phyloP scores from a whole-genome alignment of 257 asterid genomes.

The Jacaranda copaia region DNA sequence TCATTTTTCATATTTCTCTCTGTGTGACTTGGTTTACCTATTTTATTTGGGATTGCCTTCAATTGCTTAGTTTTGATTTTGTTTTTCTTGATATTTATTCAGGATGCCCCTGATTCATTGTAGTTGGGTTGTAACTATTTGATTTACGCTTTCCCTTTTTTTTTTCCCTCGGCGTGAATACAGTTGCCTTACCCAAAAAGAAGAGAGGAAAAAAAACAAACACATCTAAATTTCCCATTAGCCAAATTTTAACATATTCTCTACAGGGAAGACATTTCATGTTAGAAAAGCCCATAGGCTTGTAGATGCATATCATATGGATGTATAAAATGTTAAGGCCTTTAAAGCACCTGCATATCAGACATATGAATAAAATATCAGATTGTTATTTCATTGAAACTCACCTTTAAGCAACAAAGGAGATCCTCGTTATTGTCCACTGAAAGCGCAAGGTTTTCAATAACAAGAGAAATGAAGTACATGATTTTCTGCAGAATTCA shows the following conservation, averaged over 20 bases:
- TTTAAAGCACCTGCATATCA: constrained; percentile 13
- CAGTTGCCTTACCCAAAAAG: neutral
- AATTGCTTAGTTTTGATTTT: neutral
- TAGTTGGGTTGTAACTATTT: constrained; percentile 15
- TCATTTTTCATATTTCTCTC: neutral
- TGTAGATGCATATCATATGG: constrained; percentile 3
- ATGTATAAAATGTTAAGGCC: constrained; percentile 22
- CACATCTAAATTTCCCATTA: neutral
- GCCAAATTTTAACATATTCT: constrained; percentile 15
- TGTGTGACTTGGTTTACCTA: neutral
- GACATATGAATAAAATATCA: constrained; percentile 28
- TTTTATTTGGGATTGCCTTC: neutral
- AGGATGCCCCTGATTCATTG: neutral
- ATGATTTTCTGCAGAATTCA: constrained; percentile 79
- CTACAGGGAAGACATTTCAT: neutral
- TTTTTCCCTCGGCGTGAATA: neutral
- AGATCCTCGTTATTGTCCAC: constrained; percentile 87
- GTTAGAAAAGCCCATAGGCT: neutral
- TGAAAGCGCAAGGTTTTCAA: constrained; percentile 92
- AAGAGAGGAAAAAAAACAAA: neutral
- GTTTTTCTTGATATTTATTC: neutral
- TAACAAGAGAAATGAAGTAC: constrained; percentile 84
- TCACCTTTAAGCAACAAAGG: constrained; percentile 93
- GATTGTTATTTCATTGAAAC: constrained; percentile 28
- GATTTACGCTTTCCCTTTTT: neutral